These are phyloP conservation scores for Aspergillus pseudotamarii DNA, from an alignment of 2,329 filamentous ascomycete genomes.

Conservation along the genomic window DNA sequence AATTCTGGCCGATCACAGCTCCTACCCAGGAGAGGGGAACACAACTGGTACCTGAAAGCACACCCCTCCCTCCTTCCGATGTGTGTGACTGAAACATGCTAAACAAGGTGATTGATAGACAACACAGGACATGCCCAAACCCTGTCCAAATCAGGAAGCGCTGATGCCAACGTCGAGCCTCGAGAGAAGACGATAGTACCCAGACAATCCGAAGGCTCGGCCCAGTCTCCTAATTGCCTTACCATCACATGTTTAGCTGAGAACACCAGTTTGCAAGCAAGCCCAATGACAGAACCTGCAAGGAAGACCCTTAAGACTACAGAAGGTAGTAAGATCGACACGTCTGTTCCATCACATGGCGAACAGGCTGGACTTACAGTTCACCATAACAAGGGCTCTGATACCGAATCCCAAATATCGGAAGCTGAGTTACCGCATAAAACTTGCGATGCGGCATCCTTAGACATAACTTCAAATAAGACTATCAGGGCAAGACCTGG, in stretches of 20 bases:
- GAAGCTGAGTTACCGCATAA: background rate
- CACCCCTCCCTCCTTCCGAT: background rate
- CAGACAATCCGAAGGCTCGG: background rate
- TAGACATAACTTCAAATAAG: too few species aligned
- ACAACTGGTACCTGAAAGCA: background rate
- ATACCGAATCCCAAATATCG: background rate
- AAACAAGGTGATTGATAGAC: background rate
- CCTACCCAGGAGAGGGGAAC: background rate
- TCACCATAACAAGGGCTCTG: background rate
- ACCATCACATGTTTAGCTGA: background rate
- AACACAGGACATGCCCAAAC: background rate
- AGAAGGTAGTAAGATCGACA: background rate
- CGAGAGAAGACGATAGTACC: background rate
- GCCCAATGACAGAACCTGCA: background rate
- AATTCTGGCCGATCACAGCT: background rate
- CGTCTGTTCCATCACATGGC: background rate
- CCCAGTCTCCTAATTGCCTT: background rate
- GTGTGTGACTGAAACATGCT: background rate
- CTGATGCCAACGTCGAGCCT: background rate
- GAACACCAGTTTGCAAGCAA: background rate
- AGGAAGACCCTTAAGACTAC: background rate
- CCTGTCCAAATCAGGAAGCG: background rate
- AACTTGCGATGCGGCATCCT: background rate
- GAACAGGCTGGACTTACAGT: background rate
- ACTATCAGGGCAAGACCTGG: too few species aligned